A percentile compares a stretch with the other conserved stretches of the same genome.
These are phyloP conservation scores for Globisporangium irregulare DNA, from an alignment of 352 stramenopile genomes.

Conservation along the genomic window DNA sequence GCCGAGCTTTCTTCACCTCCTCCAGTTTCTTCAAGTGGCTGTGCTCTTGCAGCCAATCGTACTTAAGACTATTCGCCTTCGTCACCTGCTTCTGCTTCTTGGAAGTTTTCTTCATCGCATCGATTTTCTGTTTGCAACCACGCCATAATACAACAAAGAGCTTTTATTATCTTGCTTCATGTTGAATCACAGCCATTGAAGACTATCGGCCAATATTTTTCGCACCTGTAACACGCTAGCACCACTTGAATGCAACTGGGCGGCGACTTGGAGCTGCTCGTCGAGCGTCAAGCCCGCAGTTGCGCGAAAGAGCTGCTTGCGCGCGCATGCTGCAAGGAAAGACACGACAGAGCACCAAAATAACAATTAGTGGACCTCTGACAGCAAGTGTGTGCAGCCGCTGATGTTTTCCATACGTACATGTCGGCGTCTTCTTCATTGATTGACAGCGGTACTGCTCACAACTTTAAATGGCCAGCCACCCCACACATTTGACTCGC, in stretches of 20 bases:
- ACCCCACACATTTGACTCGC: neutral
- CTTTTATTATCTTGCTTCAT: neutral
- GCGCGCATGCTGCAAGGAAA: conserved; percentile 11
- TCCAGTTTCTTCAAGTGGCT: conserved; percentile 60
- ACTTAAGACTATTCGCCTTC: conserved; percentile 64
- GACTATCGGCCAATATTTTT: neutral
- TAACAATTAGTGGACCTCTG: neutral
- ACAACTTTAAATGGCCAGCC: neutral
- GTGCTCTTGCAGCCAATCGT: conserved; percentile 72
- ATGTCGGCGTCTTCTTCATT: conserved; percentile 9
- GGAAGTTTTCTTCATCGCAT: conserved; percentile 60
- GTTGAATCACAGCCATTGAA: neutral
- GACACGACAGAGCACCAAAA: neutral
- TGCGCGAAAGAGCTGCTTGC: conserved; percentile 68
- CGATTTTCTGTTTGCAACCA: conserved; percentile 38
- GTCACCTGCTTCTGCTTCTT: conserved; percentile 57
- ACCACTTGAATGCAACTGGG: conserved; percentile 43
- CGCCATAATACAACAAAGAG: neutral
- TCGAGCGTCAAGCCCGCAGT: conserved; percentile 59
- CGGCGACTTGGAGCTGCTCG: conserved; percentile 57
- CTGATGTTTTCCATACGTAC: neutral
- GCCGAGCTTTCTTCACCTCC: conserved; percentile 29
- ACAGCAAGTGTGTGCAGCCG: neutral
- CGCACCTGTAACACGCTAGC: conserved; percentile 48
- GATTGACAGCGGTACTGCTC: neutral